Percentiles rank a stretch among this genome's conserved stretches.
Evolutionary conservation across 192 early-diverging fungal genomes (phyloP).

Genomic region (Coemansia sp.): DNA sequence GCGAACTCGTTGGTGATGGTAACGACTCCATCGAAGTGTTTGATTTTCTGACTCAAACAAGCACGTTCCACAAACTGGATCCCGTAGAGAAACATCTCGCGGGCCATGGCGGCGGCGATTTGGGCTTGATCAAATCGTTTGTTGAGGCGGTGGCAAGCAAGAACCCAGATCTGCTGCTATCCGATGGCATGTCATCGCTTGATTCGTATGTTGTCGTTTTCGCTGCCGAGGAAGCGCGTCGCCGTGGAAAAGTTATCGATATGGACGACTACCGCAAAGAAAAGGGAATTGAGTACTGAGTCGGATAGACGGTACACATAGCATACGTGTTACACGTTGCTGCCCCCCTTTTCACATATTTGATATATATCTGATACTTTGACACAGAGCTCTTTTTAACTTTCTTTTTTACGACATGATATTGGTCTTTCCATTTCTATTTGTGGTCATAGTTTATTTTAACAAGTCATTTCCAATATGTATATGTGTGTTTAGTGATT

Average conservation of each 20-base stretch:
- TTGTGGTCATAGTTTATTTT: too few relatives aligned
- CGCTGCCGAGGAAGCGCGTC: constrained; percentile 19
- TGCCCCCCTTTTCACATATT: too few relatives aligned
- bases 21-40: constrained; percentile 36
- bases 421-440: too few relatives aligned
- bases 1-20: constrained; percentile 56
- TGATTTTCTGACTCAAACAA: constrained; percentile 46
- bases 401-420: too few relatives aligned
- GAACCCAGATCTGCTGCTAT: constrained; percentile 4
- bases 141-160: constrained; percentile 8
- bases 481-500: too few relatives aligned
- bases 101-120: constrained; percentile 17
- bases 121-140: constrained; percentile 15
- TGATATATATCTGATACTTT: too few relatives aligned
- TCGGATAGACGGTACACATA: too few relatives aligned
- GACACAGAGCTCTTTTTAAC: too few relatives aligned
- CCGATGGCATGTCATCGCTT: constrained; percentile 8
- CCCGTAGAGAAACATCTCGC: not conserved
- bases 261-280: constrained; percentile 6
- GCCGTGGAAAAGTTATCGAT: constrained; percentile 5
- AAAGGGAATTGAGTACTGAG: constrained; percentile 1
- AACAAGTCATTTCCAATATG: too few relatives aligned
- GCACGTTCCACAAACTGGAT: constrained; percentile 8
- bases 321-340: too few relatives aligned
- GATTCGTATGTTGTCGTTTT: constrained; percentile 12